Base-by-base conservation (phyloP, 1,284 basidiomycete species). In the Filobasidium uniguttulatum region DNA sequence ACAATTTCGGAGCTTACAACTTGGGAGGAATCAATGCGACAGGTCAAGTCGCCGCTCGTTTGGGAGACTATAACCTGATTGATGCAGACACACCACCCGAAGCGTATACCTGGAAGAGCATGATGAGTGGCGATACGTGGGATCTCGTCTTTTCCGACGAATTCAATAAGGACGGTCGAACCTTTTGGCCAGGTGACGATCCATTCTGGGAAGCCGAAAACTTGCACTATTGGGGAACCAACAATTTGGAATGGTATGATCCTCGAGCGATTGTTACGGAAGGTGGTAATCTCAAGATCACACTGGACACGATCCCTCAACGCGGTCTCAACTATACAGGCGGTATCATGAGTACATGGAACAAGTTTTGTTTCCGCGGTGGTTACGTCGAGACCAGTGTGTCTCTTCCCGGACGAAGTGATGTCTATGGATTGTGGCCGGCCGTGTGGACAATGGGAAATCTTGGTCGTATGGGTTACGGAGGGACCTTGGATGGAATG, bases 391-490 rank as follows among this genome's bases (percentile, higher is more conserved):
- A 82, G 29, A n/a, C 77, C 5, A 74, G 76, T 5, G 79, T 90
- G n/a, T 77, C 76, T n/a, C 71, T 96, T 6, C 91, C 93, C 0
- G 93, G 91, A 1, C 69, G 70, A 15, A 79, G 76, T 60, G 73
- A 73, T 49, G 62, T 66, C 5, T 61, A 66, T n/a, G 72, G n/a
- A n/a, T n/a, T 85, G 28, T 87, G 83, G 83, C 83, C 83, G 17
- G 82, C 80, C 37, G 66, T 83, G 54, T 91, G 88, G 88, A 85
- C 83, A 5, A 85, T 94, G 83, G 88, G 88, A 3, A 93, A 93
- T 61, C 75, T 94, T 3, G 88, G 81, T 1, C 72, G 88, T 46
- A 80, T 87, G 0, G 88, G 87, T 3, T 82, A 86, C 63, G 75
- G 80, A 17, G 85, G 82, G 0, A 81, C 83, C 0, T 82, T 82